Conservation (phyloP, 768 basidiomycete genomes). For the Leccinum olivaceopallidum region DNA sequence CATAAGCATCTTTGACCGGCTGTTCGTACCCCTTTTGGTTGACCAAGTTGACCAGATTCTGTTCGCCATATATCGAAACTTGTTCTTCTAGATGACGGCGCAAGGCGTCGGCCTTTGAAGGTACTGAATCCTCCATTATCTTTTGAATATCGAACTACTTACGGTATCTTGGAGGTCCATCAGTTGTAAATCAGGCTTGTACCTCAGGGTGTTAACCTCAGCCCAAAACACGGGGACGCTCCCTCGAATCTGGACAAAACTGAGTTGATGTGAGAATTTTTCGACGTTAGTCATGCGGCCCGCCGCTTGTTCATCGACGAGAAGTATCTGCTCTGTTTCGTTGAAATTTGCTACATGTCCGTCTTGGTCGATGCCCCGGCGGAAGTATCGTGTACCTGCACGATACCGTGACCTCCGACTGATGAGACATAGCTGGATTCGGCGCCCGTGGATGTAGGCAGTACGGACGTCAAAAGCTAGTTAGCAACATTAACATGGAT, state of each 20-base stretch:
- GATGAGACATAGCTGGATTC: constrained; percentile 83
- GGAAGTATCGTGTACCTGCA: constrained; percentile 96
- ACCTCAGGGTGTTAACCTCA: constrained; percentile 91
- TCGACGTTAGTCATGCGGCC: constrained; percentile 42
- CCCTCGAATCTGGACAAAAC: constrained; percentile 92
- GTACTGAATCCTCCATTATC: constrained; percentile 4
- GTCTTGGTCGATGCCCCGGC: constrained; percentile 85
- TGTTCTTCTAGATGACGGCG: constrained; percentile 74
- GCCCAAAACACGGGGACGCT: constrained; percentile 97
- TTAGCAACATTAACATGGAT: constrained; percentile 8
- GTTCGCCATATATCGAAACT: constrained; percentile 71
- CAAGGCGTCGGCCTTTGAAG: constrained; percentile 63
- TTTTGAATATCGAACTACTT: constrained; percentile 27
- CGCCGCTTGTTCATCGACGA: constrained; percentile 62
- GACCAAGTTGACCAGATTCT: constrained; percentile 85
- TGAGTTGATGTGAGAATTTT: constrained; percentile 61
- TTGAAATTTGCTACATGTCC: constrained; percentile 97
- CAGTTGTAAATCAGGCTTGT: constrained; percentile 94
- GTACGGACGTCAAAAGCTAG: constrained; percentile 86
- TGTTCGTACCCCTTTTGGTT: constrained; percentile 93
- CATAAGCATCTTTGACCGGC: constrained; percentile 94
- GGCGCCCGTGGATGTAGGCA: constrained; percentile 70
- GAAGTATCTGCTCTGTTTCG: constrained; percentile 93
- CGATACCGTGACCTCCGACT: constrained; percentile 93
- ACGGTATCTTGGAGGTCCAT: constrained; percentile 93